Percentiles rank a stretch among this genome's conserved stretches.
Conservation (phyloP, 148 eudicot genomes). For the Rhododendron williamsianum region DNA sequence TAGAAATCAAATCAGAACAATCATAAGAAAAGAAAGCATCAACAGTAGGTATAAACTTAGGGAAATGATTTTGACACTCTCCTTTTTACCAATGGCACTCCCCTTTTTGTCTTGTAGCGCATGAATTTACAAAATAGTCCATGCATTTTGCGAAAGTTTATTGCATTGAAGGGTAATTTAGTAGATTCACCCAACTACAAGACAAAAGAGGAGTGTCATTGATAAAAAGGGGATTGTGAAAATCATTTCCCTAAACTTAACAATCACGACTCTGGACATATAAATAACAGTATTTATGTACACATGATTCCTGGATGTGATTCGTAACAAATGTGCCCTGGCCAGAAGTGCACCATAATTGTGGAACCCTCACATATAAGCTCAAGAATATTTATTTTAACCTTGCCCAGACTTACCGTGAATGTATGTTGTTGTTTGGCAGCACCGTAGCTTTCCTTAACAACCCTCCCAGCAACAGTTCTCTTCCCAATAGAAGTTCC, state of each 20-base stretch:
- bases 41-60: not conserved
- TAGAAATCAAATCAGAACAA: not conserved
- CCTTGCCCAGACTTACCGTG: slow-evolving; percentile 43
- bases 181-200: no score
- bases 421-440: slow-evolving; percentile 92
- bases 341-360: not conserved
- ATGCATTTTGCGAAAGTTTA: no score
- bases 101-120: no score
- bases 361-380: not conserved
- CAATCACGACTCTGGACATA: not conserved
- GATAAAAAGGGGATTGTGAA: no score
- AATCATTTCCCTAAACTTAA: not conserved
- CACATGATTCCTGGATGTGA: not conserved
- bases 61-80: no score
- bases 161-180: no score
- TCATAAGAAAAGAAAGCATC: not conserved
- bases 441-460: slow-evolving; percentile 89
- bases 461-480: slow-evolving; percentile 75
- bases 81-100: no score
- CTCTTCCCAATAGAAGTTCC: slow-evolving; percentile 51
- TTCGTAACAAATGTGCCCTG: not conserved
- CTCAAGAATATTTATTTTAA: not conserved
- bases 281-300: not conserved
- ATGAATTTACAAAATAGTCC: no score
- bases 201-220: no score